Evolutionary conservation across 805 yeast genomes (phyloP).

Genomic region (Lachancea sp.): DNA sequence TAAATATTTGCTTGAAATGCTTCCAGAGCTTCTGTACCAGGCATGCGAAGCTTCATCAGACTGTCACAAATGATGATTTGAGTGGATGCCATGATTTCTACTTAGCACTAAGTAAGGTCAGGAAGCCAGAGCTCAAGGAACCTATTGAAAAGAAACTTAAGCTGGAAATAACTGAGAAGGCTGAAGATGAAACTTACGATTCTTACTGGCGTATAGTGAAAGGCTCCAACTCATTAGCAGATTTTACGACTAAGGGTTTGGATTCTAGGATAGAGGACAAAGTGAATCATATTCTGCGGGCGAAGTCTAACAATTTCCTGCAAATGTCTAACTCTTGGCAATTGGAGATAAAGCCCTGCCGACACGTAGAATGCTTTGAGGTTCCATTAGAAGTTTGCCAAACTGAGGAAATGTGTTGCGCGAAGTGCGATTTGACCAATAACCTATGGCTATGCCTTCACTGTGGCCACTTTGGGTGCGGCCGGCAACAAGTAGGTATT

Average conservation of each 20-base stretch:
- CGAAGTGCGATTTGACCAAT: conserved; percentile 55
- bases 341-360: conserved; percentile 74
- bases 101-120: conserved; percentile 50
- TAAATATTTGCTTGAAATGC: conserved; percentile 71
- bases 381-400: conserved; percentile 10
- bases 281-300: conserved; percentile 21
- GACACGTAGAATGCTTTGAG: conserved; percentile 61
- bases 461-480: conserved; percentile 93
- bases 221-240: conserved; percentile 20
- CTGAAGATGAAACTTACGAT: conserved; percentile 29
- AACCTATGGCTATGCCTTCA: conserved; percentile 89
- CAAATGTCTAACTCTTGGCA: conserved; percentile 88
- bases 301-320: conserved; percentile 25
- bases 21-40: conserved; percentile 63
- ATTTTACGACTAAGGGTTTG: conserved; percentile 2
- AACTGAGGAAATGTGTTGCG: conserved; percentile 42
- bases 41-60: conserved; percentile 54
- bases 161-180: conserved; percentile 27
- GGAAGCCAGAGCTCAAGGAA: conserved; percentile 37
- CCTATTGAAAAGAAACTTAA: conserved; percentile 27
- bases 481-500: conserved; percentile 87
- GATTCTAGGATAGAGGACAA: conserved; percentile 9
- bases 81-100: conserved; percentile 49
- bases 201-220: conserved; percentile 21
- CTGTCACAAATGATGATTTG: conserved; percentile 19